phyloP scores from a whole-genome alignment of 441 rosid genomes.

The Gossypium trilobum region DNA sequence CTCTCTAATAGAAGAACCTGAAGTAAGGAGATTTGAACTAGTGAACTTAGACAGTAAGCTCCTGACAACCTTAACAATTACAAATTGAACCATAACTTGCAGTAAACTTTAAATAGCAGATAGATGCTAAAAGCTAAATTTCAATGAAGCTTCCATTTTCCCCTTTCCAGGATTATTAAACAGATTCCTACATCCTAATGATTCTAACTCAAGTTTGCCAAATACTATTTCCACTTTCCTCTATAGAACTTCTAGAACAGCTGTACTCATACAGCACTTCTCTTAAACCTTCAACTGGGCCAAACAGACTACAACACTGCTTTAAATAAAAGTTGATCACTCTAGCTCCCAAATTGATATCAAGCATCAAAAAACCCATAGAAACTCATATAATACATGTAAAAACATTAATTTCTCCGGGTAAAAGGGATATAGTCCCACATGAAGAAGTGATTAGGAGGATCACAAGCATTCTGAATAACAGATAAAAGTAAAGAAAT shows the following conservation, averaged over 20 bases:
- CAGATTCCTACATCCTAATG: background rate
- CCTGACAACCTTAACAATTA: background rate
- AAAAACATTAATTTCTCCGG: constrained; percentile 2
- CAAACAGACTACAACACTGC: background rate
- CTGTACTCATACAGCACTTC: background rate
- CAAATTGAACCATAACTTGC: background rate
- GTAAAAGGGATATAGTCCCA: constrained; percentile 12
- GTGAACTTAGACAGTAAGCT: background rate
- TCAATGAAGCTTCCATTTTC: background rate
- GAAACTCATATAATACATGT: background rate
- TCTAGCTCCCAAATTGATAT: background rate
- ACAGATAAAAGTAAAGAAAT: constrained; percentile 10
- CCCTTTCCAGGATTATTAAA: background rate
- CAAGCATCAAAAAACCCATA: background rate
- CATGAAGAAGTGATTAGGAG: background rate
- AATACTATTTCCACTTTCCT: constrained; percentile 6
- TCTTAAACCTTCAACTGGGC: background rate
- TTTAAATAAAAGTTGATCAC: background rate
- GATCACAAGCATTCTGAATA: background rate
- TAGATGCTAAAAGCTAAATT: background rate
- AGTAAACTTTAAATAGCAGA: background rate
- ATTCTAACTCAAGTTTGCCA: background rate
- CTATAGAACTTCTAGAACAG: background rate
- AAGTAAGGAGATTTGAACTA: background rate
- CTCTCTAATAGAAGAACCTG: background rate